Evolutionary conservation across 352 stramenopile species (phyloP).

Genomic region (Blastocystis sp.): DNA sequence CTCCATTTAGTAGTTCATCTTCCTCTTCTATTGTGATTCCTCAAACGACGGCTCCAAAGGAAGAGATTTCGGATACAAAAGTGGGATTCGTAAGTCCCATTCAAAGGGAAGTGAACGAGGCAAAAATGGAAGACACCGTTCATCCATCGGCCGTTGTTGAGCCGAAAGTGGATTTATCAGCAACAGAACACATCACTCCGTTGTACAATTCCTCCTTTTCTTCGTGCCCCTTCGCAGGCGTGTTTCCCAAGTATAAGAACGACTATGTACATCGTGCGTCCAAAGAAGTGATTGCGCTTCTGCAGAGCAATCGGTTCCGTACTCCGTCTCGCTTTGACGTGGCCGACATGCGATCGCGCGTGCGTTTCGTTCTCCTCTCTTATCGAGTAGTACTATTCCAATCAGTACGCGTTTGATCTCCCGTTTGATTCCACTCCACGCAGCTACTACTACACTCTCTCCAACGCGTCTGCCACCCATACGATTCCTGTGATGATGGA

Average conservation of each 20-base stretch:
- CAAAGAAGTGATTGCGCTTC: background rate
- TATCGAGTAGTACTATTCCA: background rate
- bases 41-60: too few species aligned
- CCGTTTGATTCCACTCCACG: background rate
- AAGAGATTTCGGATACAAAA: too few species aligned
- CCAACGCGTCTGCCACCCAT: background rate
- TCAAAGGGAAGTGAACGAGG: too few species aligned
- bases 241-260: background rate
- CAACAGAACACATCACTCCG: too few species aligned
- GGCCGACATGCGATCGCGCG: too few species aligned
- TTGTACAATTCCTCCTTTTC: too few species aligned
- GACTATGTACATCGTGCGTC: background rate
- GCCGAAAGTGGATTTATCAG: too few species aligned
- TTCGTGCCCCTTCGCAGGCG: background rate
- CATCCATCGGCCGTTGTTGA: too few species aligned
- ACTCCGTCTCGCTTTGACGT: background rate
- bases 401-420: background rate
- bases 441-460: slow-evolving; percentile 2
- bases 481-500: slow-evolving; percentile 18
- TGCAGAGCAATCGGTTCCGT: background rate
- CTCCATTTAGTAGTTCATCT: too few species aligned
- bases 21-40: too few species aligned
- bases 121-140: too few species aligned
- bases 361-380: background rate
- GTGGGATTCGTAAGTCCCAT: too few species aligned